These are phyloP conservation scores for Glutinoglossum americanum DNA, from an alignment of 495 filamentous ascomycete genomes.

Conservation along the genomic window DNA sequence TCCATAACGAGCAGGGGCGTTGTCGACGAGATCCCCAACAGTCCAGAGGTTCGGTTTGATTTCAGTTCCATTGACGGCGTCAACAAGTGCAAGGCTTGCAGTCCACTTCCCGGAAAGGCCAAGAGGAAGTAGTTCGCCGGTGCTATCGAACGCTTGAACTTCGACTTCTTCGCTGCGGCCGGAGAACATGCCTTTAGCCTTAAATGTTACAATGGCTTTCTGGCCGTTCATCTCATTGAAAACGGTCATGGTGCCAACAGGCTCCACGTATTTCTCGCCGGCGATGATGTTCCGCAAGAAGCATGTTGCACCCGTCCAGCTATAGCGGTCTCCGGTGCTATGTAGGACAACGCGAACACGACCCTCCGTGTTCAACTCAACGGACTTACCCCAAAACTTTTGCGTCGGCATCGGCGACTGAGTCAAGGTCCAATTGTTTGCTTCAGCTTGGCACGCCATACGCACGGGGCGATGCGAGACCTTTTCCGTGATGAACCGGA, in stretches of 20 bases:
- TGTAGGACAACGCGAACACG: constrained; percentile 56
- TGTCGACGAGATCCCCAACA: constrained; percentile 50
- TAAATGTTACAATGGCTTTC: constrained; percentile 67
- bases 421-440: constrained; percentile 57
- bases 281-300: constrained; percentile 94
- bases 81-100: constrained; percentile 35
- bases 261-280: constrained; percentile 95
- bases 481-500: constrained; percentile 82
- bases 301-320: constrained; percentile 63
- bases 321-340: constrained; percentile 51
- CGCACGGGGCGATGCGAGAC: constrained; percentile 80
- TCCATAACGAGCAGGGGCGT: constrained; percentile 60
- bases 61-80: constrained; percentile 30
- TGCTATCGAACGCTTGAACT: constrained; percentile 43
- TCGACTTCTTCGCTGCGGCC: constrained; percentile 79
- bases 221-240: constrained; percentile 60
- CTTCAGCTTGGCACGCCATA: constrained; percentile 82
- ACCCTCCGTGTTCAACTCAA: constrained; percentile 80
- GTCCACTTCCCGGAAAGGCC: constrained; percentile 75
- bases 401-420: constrained; percentile 77
- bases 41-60: constrained; percentile 45
- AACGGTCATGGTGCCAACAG: constrained; percentile 69
- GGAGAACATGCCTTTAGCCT: constrained; percentile 86
- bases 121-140: constrained; percentile 36
- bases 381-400: constrained; percentile 97